phyloP scores from a whole-genome alignment of 257 asterid genomes.

The Primulina tabacum region DNA sequence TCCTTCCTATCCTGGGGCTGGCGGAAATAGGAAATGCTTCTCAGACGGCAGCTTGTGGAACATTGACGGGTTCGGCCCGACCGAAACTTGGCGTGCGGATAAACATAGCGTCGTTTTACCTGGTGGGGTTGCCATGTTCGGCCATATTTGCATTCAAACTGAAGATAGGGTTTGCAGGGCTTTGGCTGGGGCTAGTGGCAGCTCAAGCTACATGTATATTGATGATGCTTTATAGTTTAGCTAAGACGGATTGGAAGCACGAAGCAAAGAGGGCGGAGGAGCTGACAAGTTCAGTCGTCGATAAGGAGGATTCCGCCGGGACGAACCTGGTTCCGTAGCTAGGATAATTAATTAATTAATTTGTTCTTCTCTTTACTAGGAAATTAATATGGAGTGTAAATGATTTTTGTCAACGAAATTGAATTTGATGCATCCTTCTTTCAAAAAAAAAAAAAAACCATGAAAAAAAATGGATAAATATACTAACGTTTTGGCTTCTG shows the following conservation, averaged over 20 bases:
- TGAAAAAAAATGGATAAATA: too few species aligned
- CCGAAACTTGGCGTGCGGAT: conserved; percentile 67
- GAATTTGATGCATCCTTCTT: too few species aligned
- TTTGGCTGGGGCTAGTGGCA: conserved; percentile 78
- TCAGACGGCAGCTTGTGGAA: conserved; percentile 83
- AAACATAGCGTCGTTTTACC: conserved; percentile 69
- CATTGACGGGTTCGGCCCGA: conserved; percentile 69
- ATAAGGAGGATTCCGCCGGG: conserved; percentile 44
- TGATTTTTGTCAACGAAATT: too few species aligned
- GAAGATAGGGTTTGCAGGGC: conserved; percentile 58
- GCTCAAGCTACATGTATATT: conserved; percentile 53
- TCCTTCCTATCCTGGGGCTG: conserved; percentile 62
- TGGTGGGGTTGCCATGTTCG: conserved; percentile 76
- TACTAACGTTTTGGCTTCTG: too few species aligned
- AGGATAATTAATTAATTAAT: too few species aligned
- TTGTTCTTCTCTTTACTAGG: too few species aligned
- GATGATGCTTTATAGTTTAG: conserved; percentile 56
- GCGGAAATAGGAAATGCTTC: conserved; percentile 78
- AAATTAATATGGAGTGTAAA: too few species aligned
- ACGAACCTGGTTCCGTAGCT: conserved; percentile 44
- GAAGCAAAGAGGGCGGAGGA: conserved; percentile 73
- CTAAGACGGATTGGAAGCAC: conserved; percentile 66
- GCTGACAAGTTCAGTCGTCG: conserved; percentile 40
- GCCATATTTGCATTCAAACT: conserved; percentile 52
- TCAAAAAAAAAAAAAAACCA: too few species aligned